Evolutionary conservation across 2,329 filamentous ascomycete species (phyloP).

Genomic region (Xylaria sp.): DNA sequence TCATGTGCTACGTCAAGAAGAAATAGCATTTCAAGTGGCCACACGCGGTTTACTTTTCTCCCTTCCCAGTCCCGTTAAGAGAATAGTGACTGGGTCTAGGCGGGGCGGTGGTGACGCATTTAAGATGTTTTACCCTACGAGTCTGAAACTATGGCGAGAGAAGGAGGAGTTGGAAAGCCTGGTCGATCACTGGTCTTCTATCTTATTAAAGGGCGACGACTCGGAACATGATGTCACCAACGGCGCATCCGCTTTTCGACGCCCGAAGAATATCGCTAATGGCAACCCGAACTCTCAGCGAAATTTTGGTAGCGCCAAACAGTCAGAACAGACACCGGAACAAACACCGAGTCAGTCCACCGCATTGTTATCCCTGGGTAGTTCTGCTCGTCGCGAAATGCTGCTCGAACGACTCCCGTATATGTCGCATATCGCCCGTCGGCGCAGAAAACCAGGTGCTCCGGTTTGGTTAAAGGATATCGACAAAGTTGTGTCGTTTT

Average conservation of each 20-base stretch:
- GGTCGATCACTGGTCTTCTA: conserved; percentile 74
- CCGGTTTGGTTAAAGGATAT: conserved; percentile 64
- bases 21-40: conserved; percentile 92
- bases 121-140: conserved; percentile 93
- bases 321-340: conserved; percentile 42
- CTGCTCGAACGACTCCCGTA: conserved; percentile 89
- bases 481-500: conserved; percentile 74
- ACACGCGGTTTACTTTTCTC: conserved; percentile 87
- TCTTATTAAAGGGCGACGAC: conserved; percentile 66
- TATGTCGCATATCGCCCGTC: conserved; percentile 72
- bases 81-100: conserved; percentile 60
- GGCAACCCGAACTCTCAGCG: conserved; percentile 36
- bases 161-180: conserved; percentile 83
- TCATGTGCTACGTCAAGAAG: conserved; percentile 87
- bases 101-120: conserved; percentile 69
- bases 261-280: conserved; percentile 49
- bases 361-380: conserved; percentile 68
- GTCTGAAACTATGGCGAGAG: conserved; percentile 82
- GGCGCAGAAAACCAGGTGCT: conserved; percentile 50
- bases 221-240: conserved; percentile 54
- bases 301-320: conserved; percentile 37
- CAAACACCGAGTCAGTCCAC: conserved; percentile 38
- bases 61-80: conserved; percentile 85
- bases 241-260: conserved; percentile 61
- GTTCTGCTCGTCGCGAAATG: conserved; percentile 75